A percentile compares a stretch with the other conserved stretches of the same genome.
These are phyloP conservation scores for Coemansia sp. DNA, from an alignment of 192 early-diverging fungal genomes.

Conservation along the genomic window DNA sequence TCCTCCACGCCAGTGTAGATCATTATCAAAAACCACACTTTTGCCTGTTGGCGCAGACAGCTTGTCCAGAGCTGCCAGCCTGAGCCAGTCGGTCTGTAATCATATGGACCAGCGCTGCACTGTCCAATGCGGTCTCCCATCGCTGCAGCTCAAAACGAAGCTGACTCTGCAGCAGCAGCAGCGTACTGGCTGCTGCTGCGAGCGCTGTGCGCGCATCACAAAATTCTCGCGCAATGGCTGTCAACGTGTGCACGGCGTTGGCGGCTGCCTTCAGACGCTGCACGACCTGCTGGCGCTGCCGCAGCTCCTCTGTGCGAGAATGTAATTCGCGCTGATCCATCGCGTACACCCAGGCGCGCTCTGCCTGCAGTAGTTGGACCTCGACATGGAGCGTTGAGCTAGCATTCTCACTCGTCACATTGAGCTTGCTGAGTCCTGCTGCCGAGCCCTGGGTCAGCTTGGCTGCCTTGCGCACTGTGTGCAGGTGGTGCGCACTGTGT, in stretches of 20 bases:
- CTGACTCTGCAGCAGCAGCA: conserved; percentile 37
- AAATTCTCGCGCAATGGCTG: conserved; percentile 7
- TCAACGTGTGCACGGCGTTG: conserved; percentile 31
- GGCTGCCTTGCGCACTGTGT: conserved; percentile 39
- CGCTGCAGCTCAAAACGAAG: conserved; percentile 40
- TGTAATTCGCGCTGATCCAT: conserved; percentile 52
- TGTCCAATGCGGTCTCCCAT: conserved; percentile 46
- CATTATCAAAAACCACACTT: conserved; percentile 10
- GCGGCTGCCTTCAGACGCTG: conserved; percentile 34
- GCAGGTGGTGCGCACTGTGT: conserved; percentile 10
- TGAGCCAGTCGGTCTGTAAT: conserved; percentile 26
- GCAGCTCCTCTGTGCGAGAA: conserved; percentile 48
- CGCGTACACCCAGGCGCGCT: conserved; percentile 51
- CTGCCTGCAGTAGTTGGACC: conserved; percentile 38
- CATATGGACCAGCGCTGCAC: conserved; percentile 25
- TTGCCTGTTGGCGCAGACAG: conserved; percentile 1
- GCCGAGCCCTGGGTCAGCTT: conserved; percentile 34
- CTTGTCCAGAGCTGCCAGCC: conserved; percentile 24
- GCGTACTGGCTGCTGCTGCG: conserved; percentile 31
- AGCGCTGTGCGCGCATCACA: conserved; percentile 32
- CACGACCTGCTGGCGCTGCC: conserved; percentile 46
- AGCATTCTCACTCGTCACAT: conserved; percentile 27
- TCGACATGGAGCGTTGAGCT: conserved; percentile 32
- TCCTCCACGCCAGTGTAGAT: conserved; percentile 41
- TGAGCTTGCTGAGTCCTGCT: conserved; percentile 16